phyloP scores from a whole-genome alignment of 2,329 filamentous ascomycete species.

The Blastomyces emzantsi region DNA sequence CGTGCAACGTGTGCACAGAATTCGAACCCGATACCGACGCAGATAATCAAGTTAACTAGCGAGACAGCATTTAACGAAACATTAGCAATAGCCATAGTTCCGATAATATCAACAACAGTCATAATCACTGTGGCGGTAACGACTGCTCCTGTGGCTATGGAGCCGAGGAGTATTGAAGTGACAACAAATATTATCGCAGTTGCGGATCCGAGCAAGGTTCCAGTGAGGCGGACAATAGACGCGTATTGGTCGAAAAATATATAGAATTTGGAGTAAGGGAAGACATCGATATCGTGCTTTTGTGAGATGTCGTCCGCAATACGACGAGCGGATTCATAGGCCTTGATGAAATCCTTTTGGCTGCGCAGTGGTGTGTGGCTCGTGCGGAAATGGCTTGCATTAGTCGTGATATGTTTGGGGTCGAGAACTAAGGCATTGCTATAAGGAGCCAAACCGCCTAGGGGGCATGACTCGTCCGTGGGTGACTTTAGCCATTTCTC shows the following conservation, averaged over 20 bases:
- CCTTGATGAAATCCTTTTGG: slow-evolving; percentile 86
- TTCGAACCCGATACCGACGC: slow-evolving; percentile 90
- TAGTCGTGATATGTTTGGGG: slow-evolving; percentile 54
- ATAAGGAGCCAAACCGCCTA: slow-evolving; percentile 84
- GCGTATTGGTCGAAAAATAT: slow-evolving; percentile 99
- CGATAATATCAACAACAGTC: slow-evolving; percentile 90
- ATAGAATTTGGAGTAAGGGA: slow-evolving; percentile 96
- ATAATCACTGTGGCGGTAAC: slow-evolving; percentile 83
- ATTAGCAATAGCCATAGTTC: slow-evolving; percentile 79
- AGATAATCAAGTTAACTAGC: slow-evolving; percentile 93
- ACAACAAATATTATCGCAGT: slow-evolving; percentile 78
- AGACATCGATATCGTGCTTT: slow-evolving; percentile 69
- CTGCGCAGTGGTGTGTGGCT: slow-evolving; percentile 77
- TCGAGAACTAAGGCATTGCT: slow-evolving; percentile 75
- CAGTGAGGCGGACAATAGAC: slow-evolving; percentile 70
- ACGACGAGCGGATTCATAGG: slow-evolving; percentile 79
- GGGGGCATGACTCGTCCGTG: slow-evolving; percentile 72
- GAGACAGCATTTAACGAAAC: slow-evolving; percentile 93
- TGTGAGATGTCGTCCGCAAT: slow-evolving; percentile 68
- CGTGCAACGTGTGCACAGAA: slow-evolving; percentile 96
- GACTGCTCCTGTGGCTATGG: slow-evolving; percentile 67
- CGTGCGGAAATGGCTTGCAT: slow-evolving; percentile 84
- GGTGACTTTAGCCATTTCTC: slow-evolving; percentile 72
- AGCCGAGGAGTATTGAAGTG: slow-evolving; percentile 72
- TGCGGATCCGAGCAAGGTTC: slow-evolving; percentile 69